Base-by-base conservation (phyloP, 2,329 filamentous ascomycete species). In the Whalleya microplaca region DNA sequence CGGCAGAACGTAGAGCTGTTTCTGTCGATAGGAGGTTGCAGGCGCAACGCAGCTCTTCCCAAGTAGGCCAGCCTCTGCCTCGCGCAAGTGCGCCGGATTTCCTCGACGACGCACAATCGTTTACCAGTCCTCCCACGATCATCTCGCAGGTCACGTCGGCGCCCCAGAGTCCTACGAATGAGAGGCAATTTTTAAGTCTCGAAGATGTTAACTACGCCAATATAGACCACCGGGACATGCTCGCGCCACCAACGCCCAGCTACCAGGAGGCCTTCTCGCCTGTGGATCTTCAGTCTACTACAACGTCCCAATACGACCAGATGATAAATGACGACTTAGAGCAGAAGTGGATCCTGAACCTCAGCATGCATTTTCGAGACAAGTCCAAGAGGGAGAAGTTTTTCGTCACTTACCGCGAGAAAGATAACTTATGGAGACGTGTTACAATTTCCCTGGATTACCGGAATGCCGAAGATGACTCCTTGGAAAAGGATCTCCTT, bases 301-400 rank as follows among this genome's bases (percentile, higher is more conserved):
- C 81, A 16, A 77, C 77, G 2, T 80, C 81, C 2, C 75, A 81
- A 56, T 83, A 90, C 66, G 84, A 89, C 51, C 77, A 80, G 50
- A 79, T 85, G 66, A 83, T 96, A 63, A 85, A 89, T 62, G 85
- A 90, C 61, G 94, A 98, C 73, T 82, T 97, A 53, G 92, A 97
- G 69, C 84, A 82, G 58, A 88, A 84, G 68, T 99, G 95, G 95
- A 98, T 99, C 58, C 80, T 99, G 65, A 99, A 99, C 70, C 82
- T 98, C 58, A 97, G 92, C 75, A 97, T 99, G 95, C 92, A 96
- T 73, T 99, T 97, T 73, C 86, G 93, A 56, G 95, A 99, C 75
- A 88, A 89, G 67, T 96, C 93, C 12, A 90, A 91, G 66, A 85
- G 94, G 43, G 95, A 99, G 73, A 99, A 99, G 73, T 98, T 98